These are phyloP conservation scores for Rhizopus delemar DNA, from an alignment of 371 early-diverging fungal species.

Conservation along the genomic window DNA sequence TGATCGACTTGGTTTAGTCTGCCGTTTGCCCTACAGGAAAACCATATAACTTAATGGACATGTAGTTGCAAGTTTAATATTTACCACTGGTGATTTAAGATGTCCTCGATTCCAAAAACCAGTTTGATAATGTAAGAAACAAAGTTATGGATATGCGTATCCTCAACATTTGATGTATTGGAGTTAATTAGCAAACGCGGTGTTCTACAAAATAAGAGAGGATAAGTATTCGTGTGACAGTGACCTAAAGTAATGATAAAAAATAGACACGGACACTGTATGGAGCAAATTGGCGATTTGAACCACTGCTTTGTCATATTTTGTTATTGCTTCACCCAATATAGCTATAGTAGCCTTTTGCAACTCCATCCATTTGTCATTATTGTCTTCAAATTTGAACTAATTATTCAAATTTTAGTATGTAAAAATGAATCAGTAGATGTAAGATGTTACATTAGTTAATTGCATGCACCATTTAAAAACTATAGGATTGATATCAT, in stretches of 20 bases:
- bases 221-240: slow-evolving; percentile 11
- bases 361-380: slow-evolving; percentile 14
- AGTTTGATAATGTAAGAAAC: slow-evolving; percentile 9
- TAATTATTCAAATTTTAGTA: slow-evolving; percentile 9
- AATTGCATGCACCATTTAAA: slow-evolving; percentile 9
- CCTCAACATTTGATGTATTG: slow-evolving; percentile 14
- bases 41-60: slow-evolving; percentile 13
- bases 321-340: slow-evolving; percentile 16
- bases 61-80: slow-evolving; percentile 11
- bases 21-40: slow-evolving; percentile 12
- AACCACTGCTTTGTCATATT: slow-evolving; percentile 11
- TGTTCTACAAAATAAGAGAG: slow-evolving; percentile 13
- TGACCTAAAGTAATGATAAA: slow-evolving; percentile 9
- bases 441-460: slow-evolving; percentile 5
- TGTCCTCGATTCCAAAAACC: slow-evolving; percentile 14
- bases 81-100: slow-evolving; percentile 20
- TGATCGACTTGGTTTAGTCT: slow-evolving; percentile 15
- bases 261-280: slow-evolving; percentile 17
- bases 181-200: slow-evolving; percentile 12
- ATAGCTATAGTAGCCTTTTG: slow-evolving; percentile 12
- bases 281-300: slow-evolving; percentile 17
- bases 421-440: slow-evolving; percentile 3
- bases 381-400: slow-evolving; percentile 15
- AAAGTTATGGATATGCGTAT: slow-evolving; percentile 12
- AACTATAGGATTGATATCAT: slow-evolving; percentile 6